phyloP scores from a whole-genome alignment of 2,329 filamentous ascomycete genomes.

The Myriangium duriaei region DNA sequence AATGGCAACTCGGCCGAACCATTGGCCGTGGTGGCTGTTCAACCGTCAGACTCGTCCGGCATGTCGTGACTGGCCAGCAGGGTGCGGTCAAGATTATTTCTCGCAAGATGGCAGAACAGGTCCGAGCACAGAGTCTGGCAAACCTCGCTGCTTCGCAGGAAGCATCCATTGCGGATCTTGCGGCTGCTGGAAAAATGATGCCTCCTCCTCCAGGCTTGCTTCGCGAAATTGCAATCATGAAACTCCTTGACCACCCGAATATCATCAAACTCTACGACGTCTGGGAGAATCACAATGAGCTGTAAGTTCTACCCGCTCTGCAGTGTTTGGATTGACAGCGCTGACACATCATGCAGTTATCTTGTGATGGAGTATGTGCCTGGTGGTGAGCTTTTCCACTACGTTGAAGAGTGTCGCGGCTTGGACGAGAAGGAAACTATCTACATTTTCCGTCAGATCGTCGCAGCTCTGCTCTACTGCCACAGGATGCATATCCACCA shows the following conservation, averaged over 20 bases:
- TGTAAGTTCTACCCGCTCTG: conserved; percentile 46
- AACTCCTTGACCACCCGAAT: conserved; percentile 86
- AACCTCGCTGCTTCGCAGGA: conserved; percentile 52
- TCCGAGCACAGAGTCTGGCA: conserved; percentile 74
- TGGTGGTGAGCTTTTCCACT: conserved; percentile 72
- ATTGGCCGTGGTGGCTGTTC: conserved; percentile 84
- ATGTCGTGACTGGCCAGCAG: conserved; percentile 60
- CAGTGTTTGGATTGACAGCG: conserved; percentile 1
- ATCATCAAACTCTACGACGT: conserved; percentile 93
- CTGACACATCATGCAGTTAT: conserved; percentile 48
- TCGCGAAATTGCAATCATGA: conserved; percentile 92
- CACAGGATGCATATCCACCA: conserved; percentile 94
- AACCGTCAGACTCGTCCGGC: conserved; percentile 72
- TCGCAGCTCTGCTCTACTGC: conserved; percentile 83
- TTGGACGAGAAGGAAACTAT: conserved; percentile 70
- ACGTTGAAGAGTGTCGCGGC: conserved; percentile 62
- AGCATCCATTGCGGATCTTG: conserved; percentile 32
- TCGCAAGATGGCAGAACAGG: conserved; percentile 61
- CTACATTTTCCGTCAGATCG: conserved; percentile 82
- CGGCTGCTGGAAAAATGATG: conserved; percentile 53
- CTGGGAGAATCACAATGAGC: conserved; percentile 91
- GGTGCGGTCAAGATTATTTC: conserved; percentile 95
- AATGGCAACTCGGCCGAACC: conserved; percentile 84
- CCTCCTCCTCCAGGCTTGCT: conserved; percentile 66
- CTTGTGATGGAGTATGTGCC: conserved; percentile 88